phyloP scores from a whole-genome alignment of 129 eudicot species.

The Escallonia rubra region DNA sequence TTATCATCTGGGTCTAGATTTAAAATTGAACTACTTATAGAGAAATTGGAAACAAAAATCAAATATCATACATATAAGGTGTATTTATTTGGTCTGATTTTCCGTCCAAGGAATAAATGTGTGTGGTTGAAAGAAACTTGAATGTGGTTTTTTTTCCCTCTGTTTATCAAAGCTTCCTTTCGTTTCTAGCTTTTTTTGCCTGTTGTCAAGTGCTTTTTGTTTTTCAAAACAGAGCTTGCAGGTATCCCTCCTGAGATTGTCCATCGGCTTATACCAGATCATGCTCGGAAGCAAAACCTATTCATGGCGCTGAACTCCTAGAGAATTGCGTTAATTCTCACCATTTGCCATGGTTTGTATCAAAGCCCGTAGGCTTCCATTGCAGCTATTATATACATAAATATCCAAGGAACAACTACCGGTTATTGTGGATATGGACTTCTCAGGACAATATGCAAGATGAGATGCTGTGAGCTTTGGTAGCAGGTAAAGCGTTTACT shows the following conservation, averaged over 20 bases:
- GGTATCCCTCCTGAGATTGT: conserved; percentile 73
- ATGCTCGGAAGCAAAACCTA: conserved; percentile 89
- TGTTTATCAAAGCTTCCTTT: too few species aligned
- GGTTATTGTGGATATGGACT: not conserved
- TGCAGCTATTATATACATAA: not conserved
- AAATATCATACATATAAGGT: not conserved
- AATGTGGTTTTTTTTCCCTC: not conserved
- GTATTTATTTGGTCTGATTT: not conserved
- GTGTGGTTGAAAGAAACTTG: too few species aligned
- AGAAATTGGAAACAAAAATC: too few species aligned
- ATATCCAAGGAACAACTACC: not conserved
- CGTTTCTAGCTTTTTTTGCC: not conserved
- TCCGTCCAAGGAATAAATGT: too few species aligned
- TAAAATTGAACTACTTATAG: too few species aligned
- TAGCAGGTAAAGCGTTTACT: not conserved
- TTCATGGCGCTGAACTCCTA: conserved; percentile 92
- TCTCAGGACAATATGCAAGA: not conserved
- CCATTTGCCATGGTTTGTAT: not conserved
- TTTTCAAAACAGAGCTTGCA: conserved; percentile 55
- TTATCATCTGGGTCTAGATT: not conserved
- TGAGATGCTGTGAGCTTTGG: not conserved
- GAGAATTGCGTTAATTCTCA: conserved; percentile 11
- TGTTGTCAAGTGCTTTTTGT: not conserved
- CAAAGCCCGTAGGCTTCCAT: not conserved
- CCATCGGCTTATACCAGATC: conserved; percentile 87